These are phyloP conservation scores for Kwoniella pini DNA, from an alignment of 768 basidiomycete genomes.

Conservation along the genomic window DNA sequence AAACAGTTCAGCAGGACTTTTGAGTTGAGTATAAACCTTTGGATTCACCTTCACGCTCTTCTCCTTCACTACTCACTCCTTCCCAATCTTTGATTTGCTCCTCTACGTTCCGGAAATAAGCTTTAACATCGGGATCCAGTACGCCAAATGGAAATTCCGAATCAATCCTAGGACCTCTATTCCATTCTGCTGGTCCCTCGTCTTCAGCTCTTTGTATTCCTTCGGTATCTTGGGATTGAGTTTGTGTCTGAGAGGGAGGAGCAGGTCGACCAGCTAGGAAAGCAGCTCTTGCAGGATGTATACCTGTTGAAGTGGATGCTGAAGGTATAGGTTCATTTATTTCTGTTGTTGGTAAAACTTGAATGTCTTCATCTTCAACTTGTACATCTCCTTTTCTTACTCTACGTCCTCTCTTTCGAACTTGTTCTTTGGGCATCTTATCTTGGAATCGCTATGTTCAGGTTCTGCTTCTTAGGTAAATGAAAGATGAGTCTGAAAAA, in stretches of 20 bases:
- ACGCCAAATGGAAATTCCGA: slow-evolving; percentile 82
- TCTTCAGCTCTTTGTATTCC: slow-evolving; percentile 9
- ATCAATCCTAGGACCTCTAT: slow-evolving; percentile 29
- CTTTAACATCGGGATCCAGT: slow-evolving; percentile 84
- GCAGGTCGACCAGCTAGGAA: slow-evolving; percentile 26
- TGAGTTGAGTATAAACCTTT: background rate
- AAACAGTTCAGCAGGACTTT: background rate
- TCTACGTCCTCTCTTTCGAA: slow-evolving; percentile 50
- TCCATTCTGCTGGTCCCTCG: slow-evolving; percentile 28
- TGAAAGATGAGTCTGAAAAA: background rate
- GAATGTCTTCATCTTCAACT: background rate
- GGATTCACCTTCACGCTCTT: slow-evolving; percentile 57
- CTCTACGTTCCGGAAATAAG: slow-evolving; percentile 88
- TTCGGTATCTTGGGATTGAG: background rate
- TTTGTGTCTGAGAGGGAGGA: background rate
- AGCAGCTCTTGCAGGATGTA: slow-evolving; percentile 45
- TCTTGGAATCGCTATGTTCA: background rate
- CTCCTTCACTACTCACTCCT: slow-evolving; percentile 53
- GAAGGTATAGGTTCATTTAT: slow-evolving; percentile 31
- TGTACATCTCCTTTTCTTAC: slow-evolving; percentile 37
- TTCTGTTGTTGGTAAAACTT: slow-evolving; percentile 4
- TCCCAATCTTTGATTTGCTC: slow-evolving; percentile 85
- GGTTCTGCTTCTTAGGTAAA: background rate
- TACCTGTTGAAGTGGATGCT: slow-evolving; percentile 11
- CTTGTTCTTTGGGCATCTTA: slow-evolving; percentile 53